phyloP scores from a whole-genome alignment of 2,329 filamentous ascomycete species.

The Pseudogymnoascus sp. region DNA sequence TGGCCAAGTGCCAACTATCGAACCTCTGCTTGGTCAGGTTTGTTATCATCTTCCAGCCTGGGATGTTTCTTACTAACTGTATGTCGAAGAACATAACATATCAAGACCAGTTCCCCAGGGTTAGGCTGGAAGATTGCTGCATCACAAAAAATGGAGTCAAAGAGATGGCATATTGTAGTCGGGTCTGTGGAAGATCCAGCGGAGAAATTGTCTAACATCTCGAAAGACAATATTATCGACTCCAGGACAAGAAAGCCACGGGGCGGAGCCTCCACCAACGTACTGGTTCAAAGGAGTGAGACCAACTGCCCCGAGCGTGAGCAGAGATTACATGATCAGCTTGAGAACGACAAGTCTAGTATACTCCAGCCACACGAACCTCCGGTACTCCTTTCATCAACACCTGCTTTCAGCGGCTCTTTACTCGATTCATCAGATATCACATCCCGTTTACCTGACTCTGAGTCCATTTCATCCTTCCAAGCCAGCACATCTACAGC shows the following conservation, averaged over 20 bases:
- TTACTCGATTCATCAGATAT: not conserved
- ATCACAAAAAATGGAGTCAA: not conserved
- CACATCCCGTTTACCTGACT: not conserved
- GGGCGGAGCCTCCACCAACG: too few relatives aligned
- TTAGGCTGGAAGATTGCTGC: not conserved
- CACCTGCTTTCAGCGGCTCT: not conserved
- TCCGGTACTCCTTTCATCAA: not conserved
- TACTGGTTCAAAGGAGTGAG: not conserved
- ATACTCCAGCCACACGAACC: not conserved
- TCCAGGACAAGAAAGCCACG: not conserved
- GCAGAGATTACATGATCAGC: not conserved
- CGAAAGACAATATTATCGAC: not conserved
- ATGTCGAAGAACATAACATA: not conserved
- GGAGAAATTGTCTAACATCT: not conserved
- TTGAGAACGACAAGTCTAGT: not conserved
- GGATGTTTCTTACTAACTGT: not conserved
- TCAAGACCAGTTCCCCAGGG: not conserved
- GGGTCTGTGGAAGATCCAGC: not conserved
- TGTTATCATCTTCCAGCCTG: not conserved
- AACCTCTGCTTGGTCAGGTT: not conserved
- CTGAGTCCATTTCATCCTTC: not conserved
- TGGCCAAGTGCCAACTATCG: not conserved
- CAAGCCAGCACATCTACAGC: not conserved
- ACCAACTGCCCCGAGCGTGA: not conserved
- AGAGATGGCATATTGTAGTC: not conserved